A percentile compares a stretch with the other conserved stretches of the same genome.
These are phyloP conservation scores for Calcarisporium arbuscula DNA, from an alignment of 2,329 filamentous ascomycete genomes.

Conservation along the genomic window DNA sequence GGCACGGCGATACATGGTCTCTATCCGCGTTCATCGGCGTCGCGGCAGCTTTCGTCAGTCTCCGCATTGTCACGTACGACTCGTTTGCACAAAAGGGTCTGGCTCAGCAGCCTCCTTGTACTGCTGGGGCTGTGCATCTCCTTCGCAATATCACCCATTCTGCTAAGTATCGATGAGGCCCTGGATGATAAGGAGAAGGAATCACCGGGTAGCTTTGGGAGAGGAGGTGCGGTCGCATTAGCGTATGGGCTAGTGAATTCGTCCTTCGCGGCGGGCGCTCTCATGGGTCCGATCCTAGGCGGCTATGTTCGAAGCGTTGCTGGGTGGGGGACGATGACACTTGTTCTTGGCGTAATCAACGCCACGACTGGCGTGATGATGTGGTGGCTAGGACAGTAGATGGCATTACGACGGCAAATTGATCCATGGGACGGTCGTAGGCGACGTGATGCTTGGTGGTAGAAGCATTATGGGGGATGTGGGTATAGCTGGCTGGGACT, in stretches of 20 bases:
- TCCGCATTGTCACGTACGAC: neutral
- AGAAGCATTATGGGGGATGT: too few species aligned
- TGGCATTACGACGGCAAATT: too few species aligned
- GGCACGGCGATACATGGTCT: neutral
- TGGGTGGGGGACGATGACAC: conserved; percentile 1
- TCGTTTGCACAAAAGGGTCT: conserved; percentile 1
- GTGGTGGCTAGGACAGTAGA: neutral
- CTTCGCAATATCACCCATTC: neutral
- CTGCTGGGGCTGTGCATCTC: neutral
- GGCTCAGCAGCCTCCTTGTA: neutral
- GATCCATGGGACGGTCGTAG: too few species aligned
- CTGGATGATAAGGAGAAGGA: neutral
- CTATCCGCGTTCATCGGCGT: neutral
- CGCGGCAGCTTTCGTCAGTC: neutral
- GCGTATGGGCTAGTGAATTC: conserved; percentile 1
- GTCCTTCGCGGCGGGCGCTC: neutral
- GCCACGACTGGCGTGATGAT: neutral
- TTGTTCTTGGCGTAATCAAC: neutral
- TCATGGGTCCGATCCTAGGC: neutral
- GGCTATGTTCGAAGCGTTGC: neutral
- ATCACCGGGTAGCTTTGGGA: neutral
- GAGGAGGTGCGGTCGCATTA: neutral
- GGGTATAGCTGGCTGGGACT: too few species aligned
- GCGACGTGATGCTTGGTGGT: too few species aligned
- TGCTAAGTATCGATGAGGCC: neutral